These are phyloP conservation scores for Dioszegia crocea DNA, from an alignment of 768 basidiomycete genomes.

Conservation along the genomic window DNA sequence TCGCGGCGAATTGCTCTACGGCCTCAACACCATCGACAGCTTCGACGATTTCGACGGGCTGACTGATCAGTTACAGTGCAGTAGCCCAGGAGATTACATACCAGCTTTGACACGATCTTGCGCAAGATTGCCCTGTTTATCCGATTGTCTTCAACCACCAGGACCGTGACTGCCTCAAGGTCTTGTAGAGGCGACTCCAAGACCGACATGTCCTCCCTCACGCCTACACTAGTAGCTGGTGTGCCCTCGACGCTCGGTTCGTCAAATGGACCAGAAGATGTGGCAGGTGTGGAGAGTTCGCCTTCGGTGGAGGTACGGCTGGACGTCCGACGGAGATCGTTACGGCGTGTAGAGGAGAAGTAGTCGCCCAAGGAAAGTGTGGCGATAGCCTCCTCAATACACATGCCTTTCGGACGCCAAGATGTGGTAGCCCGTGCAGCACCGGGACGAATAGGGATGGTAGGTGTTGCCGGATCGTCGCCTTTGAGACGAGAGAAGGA, in stretches of 20 bases:
- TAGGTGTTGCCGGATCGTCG: not conserved
- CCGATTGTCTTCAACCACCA: constrained; percentile 45
- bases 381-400: constrained; percentile 32
- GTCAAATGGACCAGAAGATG: not conserved
- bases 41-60: constrained; percentile 31
- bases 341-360: constrained; percentile 22
- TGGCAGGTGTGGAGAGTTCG: not conserved
- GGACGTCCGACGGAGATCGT: not conserved
- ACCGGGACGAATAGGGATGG: not conserved
- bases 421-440: not conserved
- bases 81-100: not conserved
- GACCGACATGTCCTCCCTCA: not conserved
- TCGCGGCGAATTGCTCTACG: constrained; percentile 26
- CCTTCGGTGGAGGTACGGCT: not conserved
- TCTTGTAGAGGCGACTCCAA: not conserved
- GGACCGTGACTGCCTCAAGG: constrained; percentile 21
- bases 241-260: not conserved
- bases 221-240: constrained; percentile 1
- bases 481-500: not conserved
- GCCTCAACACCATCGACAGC: constrained; percentile 42
- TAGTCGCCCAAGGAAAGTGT: constrained; percentile 36
- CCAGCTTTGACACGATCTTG: not conserved
- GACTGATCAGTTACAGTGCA: not conserved
- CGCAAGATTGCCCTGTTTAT: constrained; percentile 36
- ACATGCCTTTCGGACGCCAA: constrained; percentile 27